phyloP scores from a whole-genome alignment of 345 rosid genomes.

The Isatis tinctoria region DNA sequence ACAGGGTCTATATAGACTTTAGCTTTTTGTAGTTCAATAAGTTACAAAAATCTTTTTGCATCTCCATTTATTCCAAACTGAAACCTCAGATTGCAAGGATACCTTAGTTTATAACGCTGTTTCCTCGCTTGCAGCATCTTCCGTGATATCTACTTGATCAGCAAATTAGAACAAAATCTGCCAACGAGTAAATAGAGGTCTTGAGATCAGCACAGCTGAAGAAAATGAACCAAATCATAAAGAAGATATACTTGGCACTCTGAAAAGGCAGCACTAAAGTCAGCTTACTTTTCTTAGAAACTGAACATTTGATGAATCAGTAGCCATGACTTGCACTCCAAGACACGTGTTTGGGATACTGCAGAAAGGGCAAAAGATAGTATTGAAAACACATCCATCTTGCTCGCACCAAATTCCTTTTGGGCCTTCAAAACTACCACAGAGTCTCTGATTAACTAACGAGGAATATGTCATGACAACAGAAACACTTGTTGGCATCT shows the following conservation, averaged over 20 bases:
- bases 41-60: no score
- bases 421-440: slow-evolving; percentile 33
- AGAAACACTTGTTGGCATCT: slow-evolving; percentile 40
- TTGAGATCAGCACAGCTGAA: background rate
- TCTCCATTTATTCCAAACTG: no score
- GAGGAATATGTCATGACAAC: slow-evolving; percentile 56
- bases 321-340: slow-evolving; percentile 79
- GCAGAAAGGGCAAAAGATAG: slow-evolving; percentile 80
- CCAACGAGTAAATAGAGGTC: background rate
- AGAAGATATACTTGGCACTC: background rate
- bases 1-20: no score
- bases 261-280: background rate
- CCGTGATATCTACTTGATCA: slow-evolving; percentile 45
- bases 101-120: background rate
- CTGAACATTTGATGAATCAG: slow-evolving; percentile 70
- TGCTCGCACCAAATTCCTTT: slow-evolving; percentile 62
- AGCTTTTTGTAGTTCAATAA: no score
- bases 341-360: slow-evolving; percentile 49
- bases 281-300: slow-evolving; percentile 65
- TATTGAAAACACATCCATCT: slow-evolving; percentile 88
- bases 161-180: slow-evolving; percentile 62
- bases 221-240: background rate
- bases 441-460: slow-evolving; percentile 52
- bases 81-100: no score
- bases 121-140: slow-evolving; percentile 33